A percentile compares a stretch with the other conserved stretches of the same genome.
phyloP scores from a whole-genome alignment of 495 filamentous ascomycete genomes.

The Aspergillus conjunctus region DNA sequence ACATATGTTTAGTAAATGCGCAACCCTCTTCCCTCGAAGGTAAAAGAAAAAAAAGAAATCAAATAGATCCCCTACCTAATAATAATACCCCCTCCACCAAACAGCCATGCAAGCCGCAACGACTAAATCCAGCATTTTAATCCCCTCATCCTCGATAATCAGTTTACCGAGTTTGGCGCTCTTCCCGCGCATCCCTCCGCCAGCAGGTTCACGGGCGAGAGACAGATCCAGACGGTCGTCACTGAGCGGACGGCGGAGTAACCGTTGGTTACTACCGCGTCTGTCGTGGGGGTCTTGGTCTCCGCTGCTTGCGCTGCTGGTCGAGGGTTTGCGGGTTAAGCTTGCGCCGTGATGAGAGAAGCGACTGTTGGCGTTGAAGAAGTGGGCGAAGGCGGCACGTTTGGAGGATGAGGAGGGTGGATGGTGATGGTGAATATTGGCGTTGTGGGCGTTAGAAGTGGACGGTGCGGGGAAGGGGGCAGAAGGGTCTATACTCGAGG shows the following conservation, averaged over 20 bases:
- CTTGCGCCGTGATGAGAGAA: conserved; percentile 12
- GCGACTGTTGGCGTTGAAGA: conserved; percentile 40
- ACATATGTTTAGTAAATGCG: background rate
- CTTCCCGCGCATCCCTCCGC: conserved; percentile 80
- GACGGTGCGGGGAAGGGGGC: conserved; percentile 5
- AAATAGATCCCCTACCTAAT: conserved; percentile 22
- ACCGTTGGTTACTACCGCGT: conserved; percentile 6
- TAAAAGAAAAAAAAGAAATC: background rate
- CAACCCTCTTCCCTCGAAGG: background rate
- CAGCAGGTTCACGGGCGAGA: conserved; percentile 74
- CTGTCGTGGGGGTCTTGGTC: conserved; percentile 17
- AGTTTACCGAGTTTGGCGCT: conserved; percentile 92
- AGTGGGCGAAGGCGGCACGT: conserved; percentile 34
- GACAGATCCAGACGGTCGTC: conserved; percentile 65
- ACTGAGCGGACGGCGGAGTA: conserved; percentile 20
- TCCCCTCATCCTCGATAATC: conserved; percentile 84
- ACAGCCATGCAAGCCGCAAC: conserved; percentile 89
- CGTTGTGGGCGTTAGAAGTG: conserved; percentile 14
- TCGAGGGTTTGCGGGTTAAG: conserved; percentile 25
- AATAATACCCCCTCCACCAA: conserved; percentile 90
- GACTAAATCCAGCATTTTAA: conserved; percentile 93
- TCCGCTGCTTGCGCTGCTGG: conserved; percentile 36
- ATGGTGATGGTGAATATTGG: conserved; percentile 11
- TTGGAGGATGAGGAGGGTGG: conserved; percentile 30
- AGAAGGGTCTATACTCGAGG: conserved; percentile 7